Percentiles rank a stretch among this genome's conserved stretches.
phyloP scores from a whole-genome alignment of 108 stramenopile species.

The Fragilaria radians region DNA sequence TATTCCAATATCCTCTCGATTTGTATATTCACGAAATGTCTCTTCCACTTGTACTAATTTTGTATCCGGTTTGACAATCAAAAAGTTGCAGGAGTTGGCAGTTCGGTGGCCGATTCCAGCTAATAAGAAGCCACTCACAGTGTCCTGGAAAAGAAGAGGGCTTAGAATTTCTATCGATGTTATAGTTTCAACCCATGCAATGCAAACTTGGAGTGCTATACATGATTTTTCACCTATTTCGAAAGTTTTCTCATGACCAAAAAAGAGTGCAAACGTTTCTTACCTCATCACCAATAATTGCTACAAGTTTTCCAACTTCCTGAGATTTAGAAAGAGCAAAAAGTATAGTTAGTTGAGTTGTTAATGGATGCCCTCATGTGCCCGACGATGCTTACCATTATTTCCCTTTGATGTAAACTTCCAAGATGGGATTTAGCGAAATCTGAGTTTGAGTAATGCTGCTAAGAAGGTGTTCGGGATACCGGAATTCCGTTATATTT shows the following conservation, averaged over 20 bases:
- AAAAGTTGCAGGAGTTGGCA: constrained; percentile 90
- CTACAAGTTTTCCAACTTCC: constrained; percentile 90
- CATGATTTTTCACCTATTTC: neutral
- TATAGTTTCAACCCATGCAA: neutral
- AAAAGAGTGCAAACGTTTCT: constrained; percentile 10
- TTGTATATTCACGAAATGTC: constrained; percentile 71
- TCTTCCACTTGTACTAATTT: constrained; percentile 67
- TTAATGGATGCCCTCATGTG: no score
- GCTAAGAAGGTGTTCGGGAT: no score
- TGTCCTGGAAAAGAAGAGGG: constrained; percentile 63
- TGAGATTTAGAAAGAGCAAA: constrained; percentile 11
- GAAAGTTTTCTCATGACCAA: neutral
- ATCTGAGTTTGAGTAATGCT: no score
- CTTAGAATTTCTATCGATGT: neutral
- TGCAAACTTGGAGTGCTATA: neutral
- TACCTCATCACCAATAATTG: constrained; percentile 89
- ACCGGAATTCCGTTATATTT: no score
- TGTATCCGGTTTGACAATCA: constrained; percentile 90
- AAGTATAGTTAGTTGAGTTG: neutral
- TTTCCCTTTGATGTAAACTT: no score
- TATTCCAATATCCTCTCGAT: constrained; percentile 92
- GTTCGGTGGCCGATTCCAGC: constrained; percentile 97
- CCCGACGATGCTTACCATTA: no score
- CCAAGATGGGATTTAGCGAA: no score
- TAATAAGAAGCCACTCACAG: constrained; percentile 96